Percentiles rank a stretch among this genome's conserved stretches.
Conservation (phyloP, 106 monocot genomes). For the Apostasia ramifera region DNA sequence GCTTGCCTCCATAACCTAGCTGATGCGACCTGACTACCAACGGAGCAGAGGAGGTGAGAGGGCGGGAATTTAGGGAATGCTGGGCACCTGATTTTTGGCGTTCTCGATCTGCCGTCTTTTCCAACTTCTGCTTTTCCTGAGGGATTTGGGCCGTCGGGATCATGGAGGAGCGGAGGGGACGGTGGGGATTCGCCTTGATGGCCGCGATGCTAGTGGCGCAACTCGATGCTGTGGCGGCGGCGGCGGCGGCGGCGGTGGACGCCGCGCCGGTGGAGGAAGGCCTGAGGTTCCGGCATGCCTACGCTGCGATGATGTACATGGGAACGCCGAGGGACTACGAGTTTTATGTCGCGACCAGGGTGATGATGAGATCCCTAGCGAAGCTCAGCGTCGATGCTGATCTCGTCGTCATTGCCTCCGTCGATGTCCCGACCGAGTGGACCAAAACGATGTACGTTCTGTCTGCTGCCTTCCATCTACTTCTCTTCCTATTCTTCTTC, state of each 20-base stretch:
- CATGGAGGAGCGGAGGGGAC: background rate
- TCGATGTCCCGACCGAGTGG: conserved; percentile 75
- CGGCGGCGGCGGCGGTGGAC: background rate
- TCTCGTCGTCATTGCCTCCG: conserved; percentile 94
- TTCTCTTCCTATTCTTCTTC: background rate
- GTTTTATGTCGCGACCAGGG: conserved; percentile 88
- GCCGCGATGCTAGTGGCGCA: background rate
- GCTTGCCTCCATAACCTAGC: too few species aligned
- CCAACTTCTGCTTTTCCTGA: too few species aligned
- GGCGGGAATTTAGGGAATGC: too few species aligned
- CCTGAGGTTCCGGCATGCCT: conserved; percentile 44
- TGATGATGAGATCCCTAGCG: conserved; percentile 87
- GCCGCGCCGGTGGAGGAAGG: background rate
- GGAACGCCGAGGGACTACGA: conserved; percentile 99
- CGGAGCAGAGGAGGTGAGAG: too few species aligned
- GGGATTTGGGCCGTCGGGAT: background rate
- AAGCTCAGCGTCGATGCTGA: conserved; percentile 72
- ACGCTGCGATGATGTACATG: conserved; percentile 99
- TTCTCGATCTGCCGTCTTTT: too few species aligned
- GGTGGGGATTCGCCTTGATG: background rate
- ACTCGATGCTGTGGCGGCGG: background rate
- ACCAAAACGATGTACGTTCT: conserved; percentile 41
- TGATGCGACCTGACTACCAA: too few species aligned
- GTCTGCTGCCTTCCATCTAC: background rate
- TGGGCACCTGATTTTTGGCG: too few species aligned